Percentiles rank a stretch among this genome's conserved stretches.
Conservation (phyloP, 2,329 filamentous ascomycete species). For the Sphaerostilbella broomeana region DNA sequence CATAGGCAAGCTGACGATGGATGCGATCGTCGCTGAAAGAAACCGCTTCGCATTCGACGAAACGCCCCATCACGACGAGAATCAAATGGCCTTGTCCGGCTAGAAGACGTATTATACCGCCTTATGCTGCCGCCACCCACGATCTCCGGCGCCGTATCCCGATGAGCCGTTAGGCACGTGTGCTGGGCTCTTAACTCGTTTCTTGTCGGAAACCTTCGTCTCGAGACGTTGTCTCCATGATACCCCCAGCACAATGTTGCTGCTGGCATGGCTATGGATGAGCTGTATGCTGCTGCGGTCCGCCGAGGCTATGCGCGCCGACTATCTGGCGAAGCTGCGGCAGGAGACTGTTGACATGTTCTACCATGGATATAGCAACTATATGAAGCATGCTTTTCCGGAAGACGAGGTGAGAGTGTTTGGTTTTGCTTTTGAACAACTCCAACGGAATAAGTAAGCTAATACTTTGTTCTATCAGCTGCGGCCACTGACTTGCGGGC, state of each 20-base stretch:
- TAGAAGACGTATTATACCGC: neutral
- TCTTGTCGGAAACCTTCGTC: neutral
- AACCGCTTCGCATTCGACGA: too few species aligned
- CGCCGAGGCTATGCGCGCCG: conserved; percentile 46
- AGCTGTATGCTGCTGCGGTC: conserved; percentile 36
- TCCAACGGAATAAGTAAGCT: too few species aligned
- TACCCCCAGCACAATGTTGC: conserved; percentile 23
- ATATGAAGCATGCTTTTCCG: conserved; percentile 88
- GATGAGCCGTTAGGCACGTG: conserved; percentile 21
- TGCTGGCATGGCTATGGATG: conserved; percentile 20
- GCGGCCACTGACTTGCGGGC: conserved; percentile 75
- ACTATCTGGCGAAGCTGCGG: conserved; percentile 48
- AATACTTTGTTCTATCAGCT: conserved; percentile 42
- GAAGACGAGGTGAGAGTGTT: conserved; percentile 66
- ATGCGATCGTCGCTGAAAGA: conserved; percentile 1
- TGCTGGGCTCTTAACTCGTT: conserved; percentile 13
- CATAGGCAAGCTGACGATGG: conserved; percentile 5
- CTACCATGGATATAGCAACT: conserved; percentile 94
- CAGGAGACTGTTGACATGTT: conserved; percentile 71
- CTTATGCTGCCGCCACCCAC: conserved; percentile 8
- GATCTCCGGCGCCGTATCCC: conserved; percentile 9
- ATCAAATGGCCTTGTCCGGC: too few species aligned
- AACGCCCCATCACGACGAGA: too few species aligned
- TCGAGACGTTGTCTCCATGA: conserved; percentile 17
- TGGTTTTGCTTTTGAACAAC: neutral